Conservation (phyloP, 2,329 filamentous ascomycete genomes). For the Stemphylium beticola region DNA sequence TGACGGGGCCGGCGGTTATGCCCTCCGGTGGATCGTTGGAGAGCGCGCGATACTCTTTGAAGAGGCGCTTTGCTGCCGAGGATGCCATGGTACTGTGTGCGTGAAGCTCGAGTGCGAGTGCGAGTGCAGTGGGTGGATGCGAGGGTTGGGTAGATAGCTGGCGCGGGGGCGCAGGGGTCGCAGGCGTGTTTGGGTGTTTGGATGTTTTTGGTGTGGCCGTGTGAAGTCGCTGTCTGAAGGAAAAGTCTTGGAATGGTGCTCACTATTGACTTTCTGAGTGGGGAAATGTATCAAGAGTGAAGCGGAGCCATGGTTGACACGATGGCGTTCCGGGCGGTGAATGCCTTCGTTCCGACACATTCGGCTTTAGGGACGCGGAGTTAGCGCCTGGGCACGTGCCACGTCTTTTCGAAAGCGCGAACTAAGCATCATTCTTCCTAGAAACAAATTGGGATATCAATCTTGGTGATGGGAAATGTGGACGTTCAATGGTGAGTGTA, state of each 20-base stretch:
- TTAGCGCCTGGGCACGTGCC: constrained; percentile 14
- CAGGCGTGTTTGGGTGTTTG: neutral
- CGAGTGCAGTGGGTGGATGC: neutral
- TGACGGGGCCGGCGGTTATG: constrained; percentile 91
- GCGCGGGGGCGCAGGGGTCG: neutral
- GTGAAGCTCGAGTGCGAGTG: neutral
- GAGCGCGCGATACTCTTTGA: constrained; percentile 94
- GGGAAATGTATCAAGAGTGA: neutral
- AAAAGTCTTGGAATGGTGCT: neutral
- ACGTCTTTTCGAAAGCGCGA: too few relatives aligned
- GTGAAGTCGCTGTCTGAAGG: neutral
- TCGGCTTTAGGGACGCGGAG: constrained; percentile 19
- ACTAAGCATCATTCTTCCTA: too few relatives aligned
- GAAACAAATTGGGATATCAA: too few relatives aligned
- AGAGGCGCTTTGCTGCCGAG: constrained; percentile 76
- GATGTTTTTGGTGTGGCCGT: neutral
- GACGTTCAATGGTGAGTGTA: too few relatives aligned
- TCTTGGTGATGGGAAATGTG: too few relatives aligned
- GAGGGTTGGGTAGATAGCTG: neutral
- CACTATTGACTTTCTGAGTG: neutral
- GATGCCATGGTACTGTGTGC: constrained; percentile 51
- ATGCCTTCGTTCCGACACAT: constrained; percentile 12
- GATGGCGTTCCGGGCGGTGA: neutral
- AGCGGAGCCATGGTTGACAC: neutral
- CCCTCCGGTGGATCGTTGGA: constrained; percentile 96